Base-by-base conservation (phyloP, 2,329 filamentous ascomycete species). In the Pochonia chlamydosporia region DNA sequence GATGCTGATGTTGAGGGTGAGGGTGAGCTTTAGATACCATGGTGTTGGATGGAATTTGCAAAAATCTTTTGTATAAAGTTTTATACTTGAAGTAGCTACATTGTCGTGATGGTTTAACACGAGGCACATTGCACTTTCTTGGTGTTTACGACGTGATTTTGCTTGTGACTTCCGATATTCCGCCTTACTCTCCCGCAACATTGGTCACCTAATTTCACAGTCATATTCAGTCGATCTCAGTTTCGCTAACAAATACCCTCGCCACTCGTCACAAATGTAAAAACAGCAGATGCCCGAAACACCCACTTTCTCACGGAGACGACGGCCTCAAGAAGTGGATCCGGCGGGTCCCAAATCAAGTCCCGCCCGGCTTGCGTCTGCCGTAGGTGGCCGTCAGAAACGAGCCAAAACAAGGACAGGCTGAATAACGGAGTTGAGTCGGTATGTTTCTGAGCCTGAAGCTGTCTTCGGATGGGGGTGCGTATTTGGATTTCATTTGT, bases 331-430 rank as follows among this genome's bases (percentile, higher is more conserved):
- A 14, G 40, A 31, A 31, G 16, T 43, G 25, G 40, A 31, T 21
- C 40, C 40, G 40, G 14, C 40, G 40, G 40, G 14, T 14, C 25
- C 18, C 40, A 42, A 10, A 42, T 42, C 26, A 42, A n/a, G 40
- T 20, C 40, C 31, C 31, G 31, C 4, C 31, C 31, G 31, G 31
- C 26, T 28, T 28, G 6, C 13, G 13, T 33, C 9, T n/a, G 30
- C 30, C 8, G 8, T 6, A 14, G 4, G 4, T 6, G 8, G 7
- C n/a, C 18, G 30, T 14, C 10, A 10, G 30, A 33, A n/a, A n/a
- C 18, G 4, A 36, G 26, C 7, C 16, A 6, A 36, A 33, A 5
- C 14, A 14, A 33, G 6, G 30, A 11, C 9, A 33, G 16, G 2
- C 6, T 16, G 30, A 13, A 14, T 14, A n/a, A 33, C 30, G 30